phyloP scores from a whole-genome alignment of 2,329 filamentous ascomycete genomes.

The Alternaria solani region DNA sequence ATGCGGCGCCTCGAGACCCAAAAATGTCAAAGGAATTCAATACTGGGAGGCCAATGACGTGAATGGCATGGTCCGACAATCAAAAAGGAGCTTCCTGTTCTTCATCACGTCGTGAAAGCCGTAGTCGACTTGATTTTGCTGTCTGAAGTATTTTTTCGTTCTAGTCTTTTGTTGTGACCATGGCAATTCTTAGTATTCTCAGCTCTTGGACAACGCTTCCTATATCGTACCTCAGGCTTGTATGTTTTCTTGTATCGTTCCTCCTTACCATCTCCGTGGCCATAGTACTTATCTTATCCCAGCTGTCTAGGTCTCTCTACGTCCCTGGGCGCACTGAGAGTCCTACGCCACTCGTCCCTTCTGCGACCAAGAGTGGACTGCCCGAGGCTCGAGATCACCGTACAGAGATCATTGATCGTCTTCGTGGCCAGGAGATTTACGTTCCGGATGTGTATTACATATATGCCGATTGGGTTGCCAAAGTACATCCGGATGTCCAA shows the following conservation, averaged over 20 bases:
- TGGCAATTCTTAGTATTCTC: slow-evolving; percentile 7
- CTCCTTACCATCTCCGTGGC: background rate
- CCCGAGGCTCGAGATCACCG: slow-evolving; percentile 5
- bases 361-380: background rate
- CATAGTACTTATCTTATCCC: background rate
- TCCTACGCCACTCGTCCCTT: background rate
- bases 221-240: background rate
- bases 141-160: background rate
- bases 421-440: slow-evolving; percentile 13
- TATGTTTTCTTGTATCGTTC: background rate
- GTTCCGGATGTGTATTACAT: slow-evolving; percentile 14
- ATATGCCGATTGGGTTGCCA: slow-evolving; percentile 12
- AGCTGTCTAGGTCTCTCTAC: slow-evolving; percentile 2
- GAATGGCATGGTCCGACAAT: background rate
- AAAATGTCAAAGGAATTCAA: background rate
- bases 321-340: background rate
- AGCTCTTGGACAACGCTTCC: background rate
- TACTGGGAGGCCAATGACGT: background rate
- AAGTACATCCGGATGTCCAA: slow-evolving; percentile 7
- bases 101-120: background rate
- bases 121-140: background rate
- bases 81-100: slow-evolving; percentile 1
- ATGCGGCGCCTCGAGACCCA: background rate
- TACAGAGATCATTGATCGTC: slow-evolving; percentile 5
- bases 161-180: background rate